Evolutionary conservation across 371 early-diverging fungal genomes (phyloP), one percentile per base, ranked within the genome.

Genomic region (Saksenaea vasiformis): DNA sequence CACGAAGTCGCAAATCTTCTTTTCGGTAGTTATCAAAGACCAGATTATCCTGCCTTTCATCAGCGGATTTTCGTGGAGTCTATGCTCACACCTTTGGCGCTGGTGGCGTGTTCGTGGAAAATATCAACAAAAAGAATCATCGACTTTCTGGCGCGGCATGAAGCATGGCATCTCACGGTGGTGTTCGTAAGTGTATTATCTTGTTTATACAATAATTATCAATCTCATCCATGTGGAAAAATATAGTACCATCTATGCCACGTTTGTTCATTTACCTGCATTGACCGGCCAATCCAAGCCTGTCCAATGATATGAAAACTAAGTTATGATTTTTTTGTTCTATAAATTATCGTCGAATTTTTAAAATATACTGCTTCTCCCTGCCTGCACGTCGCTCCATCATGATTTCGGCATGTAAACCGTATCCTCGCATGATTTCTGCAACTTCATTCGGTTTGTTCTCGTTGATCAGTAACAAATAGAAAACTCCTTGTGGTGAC

Each of bases 401-500:
- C 35, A 80, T 66, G 34, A 87, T 74, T 15, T 73, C 61, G 51
- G 73, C 76, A 15, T 61, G 58, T 65, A 88, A 78, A 3, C 73
- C 67, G 59, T 85, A 77, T 1, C 58, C 36, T 56, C 70, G 65
- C 78, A 90, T 78, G 27, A 79, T 79, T 11, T 79, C 72, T 26
- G 88, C 83, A 0, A 98, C 90, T 61, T 97, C 95, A 3, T 85
- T 73, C 3, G 96, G 95, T 61, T 88, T 86, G 76, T 98, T 98
- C 66, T 97, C 95, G 56, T 88, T 85, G 14, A 99, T 90, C 2
- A 92, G 78, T 8, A 99, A 85, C 61, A 99, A 69, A 68, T 98
- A 99, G 62, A 95, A 94, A 17, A 87, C 77, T 0, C 95, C 96
- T 5, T 74, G 68, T 3, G 82, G 73, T 3, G 93, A 88, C 43